phyloP scores from a whole-genome alignment of 2,329 filamentous ascomycete species.

The Botrytis fragariae region DNA sequence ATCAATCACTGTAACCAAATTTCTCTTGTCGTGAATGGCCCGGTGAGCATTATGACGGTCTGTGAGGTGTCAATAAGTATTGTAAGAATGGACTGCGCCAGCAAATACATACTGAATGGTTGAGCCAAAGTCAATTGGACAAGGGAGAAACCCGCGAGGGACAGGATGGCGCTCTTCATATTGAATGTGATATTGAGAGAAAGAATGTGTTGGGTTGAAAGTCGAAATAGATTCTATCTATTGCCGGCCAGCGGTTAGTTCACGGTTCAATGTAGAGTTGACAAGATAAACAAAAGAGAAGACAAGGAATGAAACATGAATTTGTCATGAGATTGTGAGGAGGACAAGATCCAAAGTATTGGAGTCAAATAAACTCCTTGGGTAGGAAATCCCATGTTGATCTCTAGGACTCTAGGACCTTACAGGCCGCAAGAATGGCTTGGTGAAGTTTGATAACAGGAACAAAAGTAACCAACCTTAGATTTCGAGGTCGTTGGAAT shows the following conservation, averaged over 20 bases:
- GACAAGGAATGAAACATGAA: background rate
- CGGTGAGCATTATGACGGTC: conserved; percentile 32
- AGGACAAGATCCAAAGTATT: background rate
- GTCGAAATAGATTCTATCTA: conserved; percentile 3
- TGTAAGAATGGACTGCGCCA: background rate
- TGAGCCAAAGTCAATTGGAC: conserved; percentile 45
- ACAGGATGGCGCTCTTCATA: conserved; percentile 47
- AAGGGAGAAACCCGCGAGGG: conserved; percentile 42
- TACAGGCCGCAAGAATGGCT: background rate
- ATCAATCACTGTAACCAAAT: conserved; percentile 39
- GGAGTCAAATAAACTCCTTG: background rate
- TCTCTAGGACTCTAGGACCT: background rate
- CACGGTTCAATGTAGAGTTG: background rate
- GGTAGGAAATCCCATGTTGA: background rate
- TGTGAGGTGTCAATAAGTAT: conserved; percentile 5
- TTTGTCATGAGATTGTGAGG: background rate
- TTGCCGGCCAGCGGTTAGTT: conserved; percentile 16
- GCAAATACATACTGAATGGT: conserved; percentile 34
- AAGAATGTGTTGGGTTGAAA: background rate
- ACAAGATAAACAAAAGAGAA: background rate
- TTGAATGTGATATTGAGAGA: conserved; percentile 26
- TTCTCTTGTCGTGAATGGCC: conserved; percentile 34
- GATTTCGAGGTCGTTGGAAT: conserved; percentile 1
- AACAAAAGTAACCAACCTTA: conserved; percentile 5
- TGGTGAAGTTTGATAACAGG: background rate